Evolutionary conservation across 805 yeast genomes (phyloP).

Genomic region (Spathaspora gorwiae): DNA sequence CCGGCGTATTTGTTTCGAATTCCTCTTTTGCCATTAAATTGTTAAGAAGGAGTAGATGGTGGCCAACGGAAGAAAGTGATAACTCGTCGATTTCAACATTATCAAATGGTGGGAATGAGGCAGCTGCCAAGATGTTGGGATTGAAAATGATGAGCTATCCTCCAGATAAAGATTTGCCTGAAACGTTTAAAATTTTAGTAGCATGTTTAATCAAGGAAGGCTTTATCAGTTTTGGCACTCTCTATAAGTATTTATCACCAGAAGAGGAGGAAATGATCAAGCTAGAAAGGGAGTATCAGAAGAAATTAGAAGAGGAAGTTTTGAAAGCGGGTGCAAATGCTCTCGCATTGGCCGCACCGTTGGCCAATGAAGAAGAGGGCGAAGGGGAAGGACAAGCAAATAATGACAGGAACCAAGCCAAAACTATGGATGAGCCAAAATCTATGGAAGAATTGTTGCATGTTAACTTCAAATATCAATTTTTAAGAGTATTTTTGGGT

Average conservation of each 20-base stretch:
- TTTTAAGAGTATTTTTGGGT: conserved; percentile 50
- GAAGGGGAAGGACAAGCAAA: conserved; percentile 9
- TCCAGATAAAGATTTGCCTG: conserved; percentile 33
- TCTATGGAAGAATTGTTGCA: conserved; percentile 13
- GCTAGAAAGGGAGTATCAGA: conserved; percentile 43
- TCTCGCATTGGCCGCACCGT: conserved; percentile 82
- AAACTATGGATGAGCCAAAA: neutral
- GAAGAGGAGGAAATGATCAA: conserved; percentile 40
- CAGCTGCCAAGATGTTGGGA: conserved; percentile 53
- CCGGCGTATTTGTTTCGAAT: conserved; percentile 40
- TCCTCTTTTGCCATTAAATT: conserved; percentile 46
- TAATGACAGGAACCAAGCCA: neutral
- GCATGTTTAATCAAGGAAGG: conserved; percentile 62
- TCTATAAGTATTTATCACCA: conserved; percentile 58
- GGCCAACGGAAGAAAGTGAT: conserved; percentile 49
- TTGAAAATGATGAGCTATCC: conserved; percentile 33
- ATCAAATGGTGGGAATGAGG: conserved; percentile 48
- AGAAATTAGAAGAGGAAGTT: conserved; percentile 50
- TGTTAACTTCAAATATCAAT: conserved; percentile 24
- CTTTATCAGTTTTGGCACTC: conserved; percentile 56
- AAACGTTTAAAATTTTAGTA: conserved; percentile 41
- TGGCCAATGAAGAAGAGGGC: conserved; percentile 50
- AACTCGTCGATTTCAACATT: conserved; percentile 27
- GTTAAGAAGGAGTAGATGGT: conserved; percentile 56
- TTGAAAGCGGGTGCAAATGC: conserved; percentile 68